A percentile compares a stretch with the other conserved stretches of the same genome.
Conservation (phyloP, 176 grass and related monocot genomes). For the Cenchrus purpureus region DNA sequence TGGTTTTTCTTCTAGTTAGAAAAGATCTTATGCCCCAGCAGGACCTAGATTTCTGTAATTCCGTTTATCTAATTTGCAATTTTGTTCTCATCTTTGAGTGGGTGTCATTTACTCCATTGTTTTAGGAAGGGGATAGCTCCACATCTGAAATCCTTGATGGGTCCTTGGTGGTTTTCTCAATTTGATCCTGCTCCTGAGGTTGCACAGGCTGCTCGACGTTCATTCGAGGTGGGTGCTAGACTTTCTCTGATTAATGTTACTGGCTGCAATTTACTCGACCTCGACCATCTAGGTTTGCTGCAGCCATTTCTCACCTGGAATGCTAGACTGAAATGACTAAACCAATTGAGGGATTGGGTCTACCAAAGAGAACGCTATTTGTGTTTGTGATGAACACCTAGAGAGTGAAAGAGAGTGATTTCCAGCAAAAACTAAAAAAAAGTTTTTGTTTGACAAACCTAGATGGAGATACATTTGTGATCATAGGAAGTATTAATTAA, state of each 20-base stretch:
- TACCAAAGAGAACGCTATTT: no score
- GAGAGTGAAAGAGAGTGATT: no score
- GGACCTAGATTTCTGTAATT: slow-evolving; percentile 19
- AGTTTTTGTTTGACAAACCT: no score
- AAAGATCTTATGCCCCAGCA: neutral
- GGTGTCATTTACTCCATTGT: slow-evolving; percentile 17
- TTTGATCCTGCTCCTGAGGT: slow-evolving; percentile 93
- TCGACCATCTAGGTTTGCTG: slow-evolving; percentile 7
- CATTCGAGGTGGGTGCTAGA: slow-evolving; percentile 78
- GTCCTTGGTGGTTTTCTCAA: slow-evolving; percentile 99
- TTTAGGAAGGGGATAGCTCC: slow-evolving; percentile 92
- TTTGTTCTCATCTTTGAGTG: neutral
- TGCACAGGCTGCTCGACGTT: slow-evolving; percentile 81
- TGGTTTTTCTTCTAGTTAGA: neutral
- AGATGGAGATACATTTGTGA: no score
- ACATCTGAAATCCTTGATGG: slow-evolving; percentile 93
- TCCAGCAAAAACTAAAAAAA: no score
- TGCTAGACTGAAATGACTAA: neutral
- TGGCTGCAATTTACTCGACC: slow-evolving; percentile 12
- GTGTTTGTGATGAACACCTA: no score
- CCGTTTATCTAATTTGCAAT: slow-evolving; percentile 9
- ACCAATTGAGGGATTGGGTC: neutral
- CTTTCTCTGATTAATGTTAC: slow-evolving; percentile 23
- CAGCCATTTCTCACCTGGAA: slow-evolving; percentile 17
- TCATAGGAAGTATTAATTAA: no score